Percentiles rank a stretch among this genome's conserved stretches.
phyloP scores from a whole-genome alignment of 441 rosid species.

The Gossypium gossypioides region DNA sequence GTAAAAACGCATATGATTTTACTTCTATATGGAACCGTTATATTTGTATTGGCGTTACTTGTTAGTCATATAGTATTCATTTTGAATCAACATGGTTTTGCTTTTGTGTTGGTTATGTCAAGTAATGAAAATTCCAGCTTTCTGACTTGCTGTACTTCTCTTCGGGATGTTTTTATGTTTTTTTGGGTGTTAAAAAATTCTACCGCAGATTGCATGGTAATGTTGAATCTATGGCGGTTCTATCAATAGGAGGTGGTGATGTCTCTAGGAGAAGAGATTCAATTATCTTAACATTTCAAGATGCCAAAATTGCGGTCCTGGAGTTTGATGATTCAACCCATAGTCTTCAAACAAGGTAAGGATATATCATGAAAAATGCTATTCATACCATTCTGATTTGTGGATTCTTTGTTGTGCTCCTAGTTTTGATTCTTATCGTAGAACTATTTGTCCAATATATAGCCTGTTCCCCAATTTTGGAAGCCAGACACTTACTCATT shows the following conservation, averaged over 20 bases:
- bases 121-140: not conserved
- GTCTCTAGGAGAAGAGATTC: constrained; percentile 75
- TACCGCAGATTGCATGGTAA: constrained; percentile 74
- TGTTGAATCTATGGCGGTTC: constrained; percentile 71
- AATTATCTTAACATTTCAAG: constrained; percentile 63
- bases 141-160: not conserved
- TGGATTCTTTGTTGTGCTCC: not conserved
- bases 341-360: constrained; percentile 67
- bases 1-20: not conserved
- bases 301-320: constrained; percentile 73
- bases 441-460: not conserved
- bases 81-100: not conserved
- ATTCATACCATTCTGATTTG: not conserved
- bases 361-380: not conserved
- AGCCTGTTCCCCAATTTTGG: constrained; percentile 9
- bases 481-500: constrained; percentile 1
- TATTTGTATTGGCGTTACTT: not conserved
- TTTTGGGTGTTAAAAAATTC: constrained; percentile 9
- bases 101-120: not conserved
- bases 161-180: not conserved
- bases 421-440: not conserved
- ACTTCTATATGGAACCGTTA: not conserved
- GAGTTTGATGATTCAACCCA: constrained; percentile 93
- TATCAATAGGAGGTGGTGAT: constrained; percentile 60
- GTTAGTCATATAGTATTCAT: not conserved